Evolutionary conservation across 129 eudicot genomes (phyloP), one percentile per base, ranked within the genome.

Genomic region (Centaurea solstitialis): DNA sequence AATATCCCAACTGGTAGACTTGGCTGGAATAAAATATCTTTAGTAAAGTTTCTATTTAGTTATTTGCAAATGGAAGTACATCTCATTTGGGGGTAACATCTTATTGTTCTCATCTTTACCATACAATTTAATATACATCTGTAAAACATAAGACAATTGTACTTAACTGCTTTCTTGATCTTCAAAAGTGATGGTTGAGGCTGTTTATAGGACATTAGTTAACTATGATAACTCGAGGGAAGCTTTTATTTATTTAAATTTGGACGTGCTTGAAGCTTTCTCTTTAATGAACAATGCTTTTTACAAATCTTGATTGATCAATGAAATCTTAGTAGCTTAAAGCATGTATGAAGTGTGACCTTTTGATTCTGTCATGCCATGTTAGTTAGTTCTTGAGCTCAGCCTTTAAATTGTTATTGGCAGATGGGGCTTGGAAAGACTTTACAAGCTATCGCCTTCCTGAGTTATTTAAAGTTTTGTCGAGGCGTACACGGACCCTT

Each of bases 351-450:
- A 5, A 22, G 18, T 53, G 9, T 53, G 9, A 47, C 59, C 15
- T 47, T 11, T 12, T 12, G 59, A 47, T 9, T n/a, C 64, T n/a
- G 5, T n/a, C 8, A 53, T 53, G 8, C 64, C 64, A 53, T 53
- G 18, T 53, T 18, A 53, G 17, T 53, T 17, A 53, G 64, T n/a
- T 53, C 64, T 53, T 53, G 18, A 35, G 75, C 66, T 74, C 66
- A 66, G 33, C 74, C 50, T 68, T 17, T 65, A 13, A 69, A 74
- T 81, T 76, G 17, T 83, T 73, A 64, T 71, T 66, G 80, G 47
- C 90, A 95, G 99, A 95, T 95, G 99, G 99, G 99, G 59, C 88
- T 95, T 43, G 99, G 99, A 74, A 95, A 95, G 89, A 95, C 99
- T 47, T 85, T 95, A 86, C 99, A 95, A 87, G 99, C 99, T 18